Percentiles rank a stretch among this genome's conserved stretches.
Conservation (phyloP, 2,329 filamentous ascomycete species). For the Neonectria ditissima region DNA sequence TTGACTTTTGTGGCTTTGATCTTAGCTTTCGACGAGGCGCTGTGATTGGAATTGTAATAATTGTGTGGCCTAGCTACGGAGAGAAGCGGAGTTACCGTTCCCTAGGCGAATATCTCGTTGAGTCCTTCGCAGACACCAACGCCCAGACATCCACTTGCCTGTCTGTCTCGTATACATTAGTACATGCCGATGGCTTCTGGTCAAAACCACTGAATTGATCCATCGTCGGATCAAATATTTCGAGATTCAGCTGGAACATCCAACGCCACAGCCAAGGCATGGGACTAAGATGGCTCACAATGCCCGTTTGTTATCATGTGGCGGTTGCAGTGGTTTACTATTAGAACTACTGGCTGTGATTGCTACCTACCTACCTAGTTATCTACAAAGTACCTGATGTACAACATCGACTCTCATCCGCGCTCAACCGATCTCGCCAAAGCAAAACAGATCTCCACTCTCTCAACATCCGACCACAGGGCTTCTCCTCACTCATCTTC, state of each 20-base stretch:
- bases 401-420: conserved; percentile 2
- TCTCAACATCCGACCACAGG: background rate
- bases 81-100: conserved; percentile 1
- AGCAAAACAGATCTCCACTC: background rate
- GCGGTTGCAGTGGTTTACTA: background rate
- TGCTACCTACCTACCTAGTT: too few relatives aligned
- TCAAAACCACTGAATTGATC: background rate
- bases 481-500: background rate
- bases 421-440: conserved; percentile 12
- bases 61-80: background rate
- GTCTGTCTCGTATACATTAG: background rate
- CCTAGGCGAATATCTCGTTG: conserved; percentile 2
- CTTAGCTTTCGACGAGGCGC: background rate
- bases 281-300: background rate
- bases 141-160: conserved; percentile 1
- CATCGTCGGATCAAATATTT: background rate
- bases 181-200: background rate
- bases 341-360: too few relatives aligned
- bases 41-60: background rate
- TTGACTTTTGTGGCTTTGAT: background rate
- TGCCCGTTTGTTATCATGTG: background rate
- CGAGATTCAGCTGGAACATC: background rate
- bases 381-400: too few relatives aligned
- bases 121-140: background rate
- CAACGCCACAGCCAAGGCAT: background rate